Conservation (phyloP, 1,139 yeast genomes). For the Candida sanyaensis region DNA sequence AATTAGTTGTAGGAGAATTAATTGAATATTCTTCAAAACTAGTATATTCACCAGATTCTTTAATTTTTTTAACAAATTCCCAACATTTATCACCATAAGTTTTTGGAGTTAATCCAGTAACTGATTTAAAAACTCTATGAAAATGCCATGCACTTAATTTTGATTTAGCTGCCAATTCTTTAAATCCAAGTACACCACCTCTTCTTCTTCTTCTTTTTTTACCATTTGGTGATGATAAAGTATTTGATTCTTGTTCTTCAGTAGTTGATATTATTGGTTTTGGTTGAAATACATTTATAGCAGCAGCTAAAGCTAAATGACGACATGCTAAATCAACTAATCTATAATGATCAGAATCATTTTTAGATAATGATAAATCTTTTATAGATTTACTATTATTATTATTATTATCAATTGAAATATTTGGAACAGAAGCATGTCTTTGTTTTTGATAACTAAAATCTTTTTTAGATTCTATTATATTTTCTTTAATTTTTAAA, state of each 20-base stretch:
- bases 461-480: slow-evolving; percentile 30
- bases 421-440: slow-evolving; percentile 9
- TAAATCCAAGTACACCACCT: slow-evolving; percentile 88
- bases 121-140: slow-evolving; percentile 83
- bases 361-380: slow-evolving; percentile 44
- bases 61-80: slow-evolving; percentile 55
- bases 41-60: slow-evolving; percentile 22
- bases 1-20: slow-evolving; percentile 3
- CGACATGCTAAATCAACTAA: slow-evolving; percentile 81
- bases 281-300: slow-evolving; percentile 47
- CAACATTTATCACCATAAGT: slow-evolving; percentile 88
- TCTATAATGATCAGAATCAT: slow-evolving; percentile 68
- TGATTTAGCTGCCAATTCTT: slow-evolving; percentile 83
- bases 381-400: slow-evolving; percentile 27
- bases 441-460: no score
- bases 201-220: slow-evolving; percentile 61
- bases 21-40: slow-evolving; percentile 11
- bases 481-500: slow-evolving; percentile 40
- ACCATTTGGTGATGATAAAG: slow-evolving; percentile 11
- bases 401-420: slow-evolving; percentile 20
- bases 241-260: slow-evolving; percentile 17
- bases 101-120: slow-evolving; percentile 85
- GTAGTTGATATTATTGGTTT: slow-evolving; percentile 9
- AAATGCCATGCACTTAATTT: slow-evolving; percentile 93
- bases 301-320: slow-evolving; percentile 82